Percentiles rank a stretch among this genome's conserved stretches.
Conservation (phyloP, 345 rosid species). For the Gossypium australe region DNA sequence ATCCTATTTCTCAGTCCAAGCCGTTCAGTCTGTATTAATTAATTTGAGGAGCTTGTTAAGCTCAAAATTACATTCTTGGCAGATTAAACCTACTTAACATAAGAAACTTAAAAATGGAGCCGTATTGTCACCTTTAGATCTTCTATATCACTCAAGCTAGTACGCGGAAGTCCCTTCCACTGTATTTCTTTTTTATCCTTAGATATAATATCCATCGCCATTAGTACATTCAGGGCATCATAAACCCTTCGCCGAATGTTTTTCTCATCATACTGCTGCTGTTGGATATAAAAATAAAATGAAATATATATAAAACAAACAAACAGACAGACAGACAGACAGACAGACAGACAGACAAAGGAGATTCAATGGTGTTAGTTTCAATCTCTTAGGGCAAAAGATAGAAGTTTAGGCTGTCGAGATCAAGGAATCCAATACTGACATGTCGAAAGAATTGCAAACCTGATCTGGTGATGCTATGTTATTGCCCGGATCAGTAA, state of each 20-base stretch:
- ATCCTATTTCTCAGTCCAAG: slow-evolving; percentile 65
- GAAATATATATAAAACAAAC: not conserved
- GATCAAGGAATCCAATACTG: not conserved
- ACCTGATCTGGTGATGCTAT: slow-evolving; percentile 92
- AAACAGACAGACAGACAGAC: not conserved
- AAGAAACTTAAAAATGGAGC: slow-evolving; percentile 7
- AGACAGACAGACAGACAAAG: not conserved
- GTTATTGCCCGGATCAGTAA: slow-evolving; percentile 71
- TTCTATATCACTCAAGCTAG: slow-evolving; percentile 86
- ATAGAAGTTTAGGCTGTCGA: not conserved
- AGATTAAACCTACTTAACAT: slow-evolving; percentile 9
- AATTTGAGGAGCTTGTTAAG: slow-evolving; percentile 17
- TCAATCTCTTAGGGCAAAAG: slow-evolving; percentile 5
- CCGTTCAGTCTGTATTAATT: slow-evolving; percentile 54
- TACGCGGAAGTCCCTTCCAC: slow-evolving; percentile 98
- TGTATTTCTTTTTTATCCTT: slow-evolving; percentile 97
- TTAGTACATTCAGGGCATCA: slow-evolving; percentile 96
- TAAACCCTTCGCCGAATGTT: slow-evolving; percentile 96
- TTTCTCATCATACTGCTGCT: slow-evolving; percentile 98
- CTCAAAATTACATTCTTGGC: slow-evolving; percentile 15
- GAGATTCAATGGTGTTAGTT: not conserved
- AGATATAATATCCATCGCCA: slow-evolving; percentile 98
- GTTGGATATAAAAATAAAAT: slow-evolving; percentile 20
- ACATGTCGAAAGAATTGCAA: slow-evolving; percentile 13
- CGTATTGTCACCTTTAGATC: slow-evolving; percentile 71